Evolutionary conservation across 73 alveolate species (phyloP), one percentile per base, ranked within the genome.

Genomic region (Paramecium sonneborni): DNA sequence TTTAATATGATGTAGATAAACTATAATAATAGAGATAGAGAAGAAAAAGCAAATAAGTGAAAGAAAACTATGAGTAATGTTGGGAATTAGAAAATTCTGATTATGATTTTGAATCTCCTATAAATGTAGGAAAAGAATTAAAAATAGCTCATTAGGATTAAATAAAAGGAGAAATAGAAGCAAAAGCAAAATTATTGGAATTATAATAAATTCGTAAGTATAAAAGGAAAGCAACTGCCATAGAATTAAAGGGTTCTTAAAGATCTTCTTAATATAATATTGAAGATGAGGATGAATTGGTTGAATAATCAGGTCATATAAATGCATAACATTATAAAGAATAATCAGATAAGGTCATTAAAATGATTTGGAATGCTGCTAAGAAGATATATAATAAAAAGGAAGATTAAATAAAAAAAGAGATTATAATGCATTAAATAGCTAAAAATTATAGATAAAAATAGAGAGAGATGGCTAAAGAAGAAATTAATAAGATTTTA

Each of bases 351-450:
- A 79, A 79, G 55, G 90, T 79, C 1, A 79, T 79, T 39, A 79
- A 79, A 43, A 79, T 79, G 90, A 79, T 79, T 11, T 46, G 55
- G 44, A 44, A 41, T 26, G 90, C 90, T 4, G 90, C 90, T 10
- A 79, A 44, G n/a, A 79, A 79, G 9, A 79, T 79, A 2, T 79
- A 79, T 46, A 79, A 79, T 20, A 79, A 79, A 24, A 79, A 79
- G 15, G 34, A 38, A 7, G 90, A 79, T 43, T 20, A 79, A 28
- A 79, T 79, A 21, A 11, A 79, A 44, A 79, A 44, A 34, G 90
- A 79, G 32, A 41, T 43, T 7, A 3, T 79, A 7, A 79, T 79
- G 90, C 21, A 44, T 24, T 3, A 79, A 43, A 44, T 79, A 41
- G 90, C 26, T 1, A 79, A 41, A 34, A 72, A 72, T 11, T 35